Percentiles rank a stretch among this genome's conserved stretches.
Evolutionary conservation across 176 grass and related monocot species (phyloP).

Genomic region (Coix lacrymajobi): DNA sequence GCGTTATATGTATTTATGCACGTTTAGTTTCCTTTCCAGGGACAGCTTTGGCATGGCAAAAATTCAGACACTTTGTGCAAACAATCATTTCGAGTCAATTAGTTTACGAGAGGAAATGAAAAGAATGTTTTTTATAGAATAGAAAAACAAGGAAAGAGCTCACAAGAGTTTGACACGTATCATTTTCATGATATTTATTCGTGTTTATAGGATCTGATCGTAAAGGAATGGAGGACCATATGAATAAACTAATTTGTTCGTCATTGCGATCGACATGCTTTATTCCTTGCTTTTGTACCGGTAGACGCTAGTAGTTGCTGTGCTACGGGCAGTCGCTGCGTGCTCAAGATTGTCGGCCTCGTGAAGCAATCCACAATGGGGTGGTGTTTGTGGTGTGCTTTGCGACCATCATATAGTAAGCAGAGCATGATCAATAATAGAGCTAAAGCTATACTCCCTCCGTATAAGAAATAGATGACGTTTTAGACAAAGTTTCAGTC

Average conservation of each 20-base stretch:
- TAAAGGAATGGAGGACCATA: not conserved
- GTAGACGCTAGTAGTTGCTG: too few relatives aligned
- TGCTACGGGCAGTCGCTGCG: too few relatives aligned
- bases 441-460: too few relatives aligned
- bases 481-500: too few relatives aligned
- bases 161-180: not conserved
- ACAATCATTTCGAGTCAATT: not conserved
- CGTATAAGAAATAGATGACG: too few relatives aligned
- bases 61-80: not conserved
- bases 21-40: not conserved
- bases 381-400: too few relatives aligned
- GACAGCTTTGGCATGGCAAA: not conserved
- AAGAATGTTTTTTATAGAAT: not conserved
- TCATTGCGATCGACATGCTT: constrained; percentile 14
- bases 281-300: constrained; percentile 35
- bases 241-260: not conserved
- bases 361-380: too few relatives aligned
- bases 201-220: not conserved
- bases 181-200: not conserved
- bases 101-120: not conserved
- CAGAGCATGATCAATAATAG: too few relatives aligned
- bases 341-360: too few relatives aligned
- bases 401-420: not conserved
- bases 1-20: not conserved
- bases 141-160: not conserved